Evolutionary conservation across 2,329 filamentous ascomycete species (phyloP).

Genomic region (Knufia petricola): DNA sequence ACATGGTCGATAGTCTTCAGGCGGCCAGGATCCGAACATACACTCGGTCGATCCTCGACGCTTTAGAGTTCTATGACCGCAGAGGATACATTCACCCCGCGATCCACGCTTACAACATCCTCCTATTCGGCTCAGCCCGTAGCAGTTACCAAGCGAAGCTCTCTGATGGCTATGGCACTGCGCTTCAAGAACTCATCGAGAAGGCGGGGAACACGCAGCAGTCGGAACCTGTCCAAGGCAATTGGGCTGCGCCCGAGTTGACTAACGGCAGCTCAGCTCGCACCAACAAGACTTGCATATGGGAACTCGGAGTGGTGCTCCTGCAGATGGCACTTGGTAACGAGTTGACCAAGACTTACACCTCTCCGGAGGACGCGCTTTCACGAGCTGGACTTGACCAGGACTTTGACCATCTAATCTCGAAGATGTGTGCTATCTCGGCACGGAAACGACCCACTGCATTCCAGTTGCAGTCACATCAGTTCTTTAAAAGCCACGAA

Average conservation of each 20-base stretch:
- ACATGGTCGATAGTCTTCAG: constrained; percentile 64
- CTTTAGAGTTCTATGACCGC: constrained; percentile 75
- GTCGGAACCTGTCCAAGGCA: constrained; percentile 24
- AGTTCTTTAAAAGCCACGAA: constrained; percentile 17
- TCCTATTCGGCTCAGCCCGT: constrained; percentile 60
- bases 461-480: constrained; percentile 50
- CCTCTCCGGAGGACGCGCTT: constrained; percentile 49
- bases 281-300: constrained; percentile 77
- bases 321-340: constrained; percentile 90
- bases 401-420: constrained; percentile 70
- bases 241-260: constrained; percentile 67
- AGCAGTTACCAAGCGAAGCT: constrained; percentile 64
- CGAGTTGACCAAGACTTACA: constrained; percentile 64
- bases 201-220: constrained; percentile 42
- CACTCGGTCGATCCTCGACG: constrained; percentile 87
- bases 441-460: constrained; percentile 75
- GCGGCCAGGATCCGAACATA: constrained; percentile 71
- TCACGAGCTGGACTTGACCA: constrained; percentile 59
- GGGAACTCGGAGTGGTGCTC: constrained; percentile 87
- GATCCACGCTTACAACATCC: constrained; percentile 68
- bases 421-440: constrained; percentile 75
- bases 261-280: constrained; percentile 45
- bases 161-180: constrained; percentile 51
- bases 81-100: constrained; percentile 75
- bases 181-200: constrained; percentile 38